Base-by-base conservation (phyloP, 2,329 filamentous ascomycete genomes). In the Cladosporium sphaerospermum region DNA sequence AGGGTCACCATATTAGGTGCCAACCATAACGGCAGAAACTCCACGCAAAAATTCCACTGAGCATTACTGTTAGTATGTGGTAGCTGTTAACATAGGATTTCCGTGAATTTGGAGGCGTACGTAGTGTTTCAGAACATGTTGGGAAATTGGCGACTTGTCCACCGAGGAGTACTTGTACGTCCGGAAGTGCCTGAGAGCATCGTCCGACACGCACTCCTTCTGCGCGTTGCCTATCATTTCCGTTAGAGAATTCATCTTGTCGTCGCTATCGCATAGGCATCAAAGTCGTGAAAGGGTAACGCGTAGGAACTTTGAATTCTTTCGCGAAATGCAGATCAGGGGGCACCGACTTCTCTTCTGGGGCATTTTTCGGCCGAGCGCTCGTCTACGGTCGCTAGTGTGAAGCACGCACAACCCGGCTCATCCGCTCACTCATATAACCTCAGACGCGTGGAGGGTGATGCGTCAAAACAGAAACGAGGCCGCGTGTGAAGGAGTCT, bases 1-100 rank as follows among this genome's bases (percentile, higher is more conserved):
- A 99, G 78, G 60, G 93, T 99, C 55, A 99, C 92, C 84, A 96
- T 93, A 68, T 99, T 99, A 33, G 93, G 93, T 28, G 93, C 93
- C 52, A 99, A 81, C 91, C 92, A 99, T 82, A 96, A 75, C 59
- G 93, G 93, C 64, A 99, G 75, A 40, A 96, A 74, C 69, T 96
- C 84, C 63, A 97, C 93, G 63, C 91, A 91, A 60, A 84, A 89
- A 81, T 96, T 97, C 93, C 93, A 99, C 92, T 97, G 71, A 65
- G 39, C 16, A 9, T 16, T 14, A 31, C 37, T 57, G 41, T 39
- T 13, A 47, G 42, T 18, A 34, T 14, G 19, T n/a, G 11, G 11
- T 16, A 34, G 41, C 13, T 53, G 16, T 19, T n/a, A 31, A 4
- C 4, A 28, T 39, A 14, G 8, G n/a, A 14, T 39, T 39, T 34